Evolutionary conservation across 106 monocot species (phyloP).

Genomic region (Dactylorhiza incarnata): DNA sequence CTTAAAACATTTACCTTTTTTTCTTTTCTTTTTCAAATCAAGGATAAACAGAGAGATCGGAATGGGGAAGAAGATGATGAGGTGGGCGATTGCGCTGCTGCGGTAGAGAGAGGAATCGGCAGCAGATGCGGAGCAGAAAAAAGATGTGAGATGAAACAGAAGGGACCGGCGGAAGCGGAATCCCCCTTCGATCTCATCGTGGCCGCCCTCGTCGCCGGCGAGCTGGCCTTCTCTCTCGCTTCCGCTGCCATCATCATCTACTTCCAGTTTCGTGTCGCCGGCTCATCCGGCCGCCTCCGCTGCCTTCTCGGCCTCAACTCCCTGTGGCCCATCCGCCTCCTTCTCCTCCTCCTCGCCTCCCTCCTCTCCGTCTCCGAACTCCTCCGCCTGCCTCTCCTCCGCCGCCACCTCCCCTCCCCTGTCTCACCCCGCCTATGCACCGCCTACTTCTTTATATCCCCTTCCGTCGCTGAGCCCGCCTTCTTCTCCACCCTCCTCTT

Average conservation of each 20-base stretch:
- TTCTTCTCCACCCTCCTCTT: constrained; percentile 20
- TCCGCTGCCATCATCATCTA: constrained; percentile 9
- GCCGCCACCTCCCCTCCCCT: not conserved
- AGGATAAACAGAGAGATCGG: not conserved
- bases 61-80: not conserved
- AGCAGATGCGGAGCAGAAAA: not conserved
- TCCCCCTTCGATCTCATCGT: constrained; percentile 8
- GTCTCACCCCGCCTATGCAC: not conserved
- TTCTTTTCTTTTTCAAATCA: no score
- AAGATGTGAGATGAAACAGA: constrained; percentile 8
- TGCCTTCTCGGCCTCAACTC: constrained; percentile 8
- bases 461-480: constrained; percentile 14
- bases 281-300: not conserved
- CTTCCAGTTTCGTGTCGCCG: constrained; percentile 8
- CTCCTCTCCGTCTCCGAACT: constrained; percentile 7
- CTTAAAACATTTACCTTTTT: no score
- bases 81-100: not conserved
- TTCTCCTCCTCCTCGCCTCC: constrained; percentile 12
- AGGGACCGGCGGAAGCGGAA: constrained; percentile 5
- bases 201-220: constrained; percentile 9
- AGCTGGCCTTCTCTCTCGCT: constrained; percentile 2
- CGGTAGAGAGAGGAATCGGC: not conserved
- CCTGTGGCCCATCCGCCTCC: constrained; percentile 5
- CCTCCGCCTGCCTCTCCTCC: not conserved
- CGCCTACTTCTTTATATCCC: constrained; percentile 6